A percentile compares a stretch with the other conserved stretches of the same genome.
Evolutionary conservation across 768 basidiomycete species (phyloP).

Genomic region (Psilocybe sp.): DNA sequence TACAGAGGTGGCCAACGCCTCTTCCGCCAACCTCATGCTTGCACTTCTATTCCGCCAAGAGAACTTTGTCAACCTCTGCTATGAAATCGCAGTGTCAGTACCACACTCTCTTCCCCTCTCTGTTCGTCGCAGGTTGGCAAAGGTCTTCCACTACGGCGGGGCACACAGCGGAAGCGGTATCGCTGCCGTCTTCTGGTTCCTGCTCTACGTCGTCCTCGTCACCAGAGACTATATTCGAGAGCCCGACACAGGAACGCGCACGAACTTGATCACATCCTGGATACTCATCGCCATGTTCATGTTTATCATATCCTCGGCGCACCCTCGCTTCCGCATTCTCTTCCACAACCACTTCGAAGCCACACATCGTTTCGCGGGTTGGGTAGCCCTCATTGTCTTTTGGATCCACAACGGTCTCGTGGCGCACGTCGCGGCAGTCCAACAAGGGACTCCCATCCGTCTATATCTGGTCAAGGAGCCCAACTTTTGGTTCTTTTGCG

Average conservation of each 20-base stretch:
- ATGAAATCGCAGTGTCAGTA: conserved; percentile 40
- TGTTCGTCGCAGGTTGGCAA: conserved; percentile 43
- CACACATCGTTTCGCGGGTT: conserved; percentile 53
- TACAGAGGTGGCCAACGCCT: conserved; percentile 35
- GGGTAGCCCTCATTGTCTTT: conserved; percentile 47
- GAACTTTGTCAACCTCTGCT: conserved; percentile 52
- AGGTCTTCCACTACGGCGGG: conserved; percentile 55
- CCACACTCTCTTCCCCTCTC: conserved; percentile 35
- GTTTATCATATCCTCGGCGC: conserved; percentile 46
- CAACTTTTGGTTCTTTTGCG: conserved; percentile 44
- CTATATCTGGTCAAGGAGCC: conserved; percentile 40
- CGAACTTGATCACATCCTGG: conserved; percentile 36
- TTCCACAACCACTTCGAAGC: conserved; percentile 56
- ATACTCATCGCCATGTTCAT: conserved; percentile 44
- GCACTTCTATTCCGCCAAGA: conserved; percentile 44
- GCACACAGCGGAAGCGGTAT: conserved; percentile 52
- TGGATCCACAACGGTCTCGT: conserved; percentile 41
- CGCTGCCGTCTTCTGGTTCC: conserved; percentile 51
- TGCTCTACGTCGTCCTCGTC: conserved; percentile 44
- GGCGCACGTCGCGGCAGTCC: conserved; percentile 31
- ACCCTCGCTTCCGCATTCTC: conserved; percentile 41
- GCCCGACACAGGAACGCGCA: conserved; percentile 24
- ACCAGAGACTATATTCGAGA: conserved; percentile 29
- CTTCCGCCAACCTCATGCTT: conserved; percentile 41
- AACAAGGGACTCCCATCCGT: conserved; percentile 32